Percentiles rank a stretch among this genome's conserved stretches.
phyloP scores from a whole-genome alignment of 2,329 filamentous ascomycete species.

The Ceratocystis smalleyi region DNA sequence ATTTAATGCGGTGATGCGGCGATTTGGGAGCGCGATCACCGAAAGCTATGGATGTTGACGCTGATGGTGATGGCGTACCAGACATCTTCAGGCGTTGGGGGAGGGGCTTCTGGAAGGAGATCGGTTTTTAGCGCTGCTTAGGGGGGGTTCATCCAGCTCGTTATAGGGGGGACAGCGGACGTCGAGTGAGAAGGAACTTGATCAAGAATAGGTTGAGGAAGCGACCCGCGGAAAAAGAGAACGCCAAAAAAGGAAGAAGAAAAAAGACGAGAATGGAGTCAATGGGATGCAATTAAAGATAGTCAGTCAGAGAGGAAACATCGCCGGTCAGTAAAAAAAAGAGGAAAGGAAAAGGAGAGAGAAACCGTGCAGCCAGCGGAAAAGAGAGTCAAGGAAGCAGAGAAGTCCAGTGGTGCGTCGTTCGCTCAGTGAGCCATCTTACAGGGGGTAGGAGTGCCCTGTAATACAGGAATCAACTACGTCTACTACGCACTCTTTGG shows the following conservation, averaged over 20 bases:
- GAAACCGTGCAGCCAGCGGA: background rate
- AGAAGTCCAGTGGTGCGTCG: background rate
- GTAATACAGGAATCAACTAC: too few species aligned
- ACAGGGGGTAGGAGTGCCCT: too few species aligned
- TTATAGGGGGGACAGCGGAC: background rate
- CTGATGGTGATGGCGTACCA: conserved; percentile 3
- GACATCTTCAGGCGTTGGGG: conserved; percentile 1
- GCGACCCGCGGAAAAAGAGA: background rate
- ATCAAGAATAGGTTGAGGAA: background rate
- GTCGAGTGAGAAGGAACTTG: too few species aligned
- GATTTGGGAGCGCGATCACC: conserved; percentile 4
- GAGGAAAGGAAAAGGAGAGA: background rate
- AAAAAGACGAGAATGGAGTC: background rate
- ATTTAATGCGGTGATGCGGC: conserved; percentile 12
- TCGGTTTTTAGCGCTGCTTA: background rate
- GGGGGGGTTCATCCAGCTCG: background rate
- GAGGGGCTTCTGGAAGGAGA: background rate
- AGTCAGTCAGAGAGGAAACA: background rate
- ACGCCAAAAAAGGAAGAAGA: background rate
- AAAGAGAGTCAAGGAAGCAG: background rate
- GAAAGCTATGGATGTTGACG: background rate
- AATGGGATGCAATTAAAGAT: too few species aligned
- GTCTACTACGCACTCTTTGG: too few species aligned
- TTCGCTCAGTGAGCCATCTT: too few species aligned
- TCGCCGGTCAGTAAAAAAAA: background rate